Percentiles rank a stretch among this genome's conserved stretches.
phyloP scores from a whole-genome alignment of 2,329 filamentous ascomycete species.

The Rhinocladiella mackenziei region DNA sequence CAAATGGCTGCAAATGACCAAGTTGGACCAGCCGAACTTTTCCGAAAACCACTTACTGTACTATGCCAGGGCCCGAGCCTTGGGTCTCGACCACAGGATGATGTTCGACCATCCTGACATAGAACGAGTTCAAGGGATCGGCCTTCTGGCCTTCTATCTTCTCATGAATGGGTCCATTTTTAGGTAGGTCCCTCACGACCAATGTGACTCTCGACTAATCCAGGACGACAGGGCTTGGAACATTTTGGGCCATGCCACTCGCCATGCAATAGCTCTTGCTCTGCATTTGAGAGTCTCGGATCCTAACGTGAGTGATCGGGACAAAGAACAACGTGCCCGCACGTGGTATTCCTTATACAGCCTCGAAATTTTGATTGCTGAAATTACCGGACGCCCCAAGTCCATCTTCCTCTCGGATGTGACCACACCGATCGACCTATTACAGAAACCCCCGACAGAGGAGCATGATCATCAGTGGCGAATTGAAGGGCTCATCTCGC shows the following conservation, averaged over 20 bases:
- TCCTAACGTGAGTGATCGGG: slow-evolving; percentile 12
- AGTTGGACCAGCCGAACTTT: slow-evolving; percentile 5
- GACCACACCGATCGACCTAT: slow-evolving; percentile 19
- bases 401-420: slow-evolving; percentile 26
- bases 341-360: slow-evolving; percentile 30
- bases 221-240: slow-evolving; percentile 31
- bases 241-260: slow-evolving; percentile 28
- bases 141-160: slow-evolving; percentile 24
- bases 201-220: neutral
- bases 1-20: slow-evolving; percentile 18
- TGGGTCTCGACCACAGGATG: slow-evolving; percentile 27
- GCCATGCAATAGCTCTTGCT: slow-evolving; percentile 30
- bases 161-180: slow-evolving; percentile 29
- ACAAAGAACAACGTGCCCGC: slow-evolving; percentile 21
- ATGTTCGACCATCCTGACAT: slow-evolving; percentile 29
- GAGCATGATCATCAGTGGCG: neutral
- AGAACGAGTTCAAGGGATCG: slow-evolving; percentile 29
- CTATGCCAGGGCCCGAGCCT: slow-evolving; percentile 29
- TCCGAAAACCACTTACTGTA: slow-evolving; percentile 27
- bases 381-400: slow-evolving; percentile 31
- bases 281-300: slow-evolving; percentile 28
- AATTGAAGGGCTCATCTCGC: neutral
- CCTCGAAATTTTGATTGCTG: slow-evolving; percentile 29
- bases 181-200: slow-evolving; percentile 20
- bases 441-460: neutral